Base-by-base conservation (phyloP, 2,329 filamentous ascomycete species). In the Colletotrichum cordylinicola region DNA sequence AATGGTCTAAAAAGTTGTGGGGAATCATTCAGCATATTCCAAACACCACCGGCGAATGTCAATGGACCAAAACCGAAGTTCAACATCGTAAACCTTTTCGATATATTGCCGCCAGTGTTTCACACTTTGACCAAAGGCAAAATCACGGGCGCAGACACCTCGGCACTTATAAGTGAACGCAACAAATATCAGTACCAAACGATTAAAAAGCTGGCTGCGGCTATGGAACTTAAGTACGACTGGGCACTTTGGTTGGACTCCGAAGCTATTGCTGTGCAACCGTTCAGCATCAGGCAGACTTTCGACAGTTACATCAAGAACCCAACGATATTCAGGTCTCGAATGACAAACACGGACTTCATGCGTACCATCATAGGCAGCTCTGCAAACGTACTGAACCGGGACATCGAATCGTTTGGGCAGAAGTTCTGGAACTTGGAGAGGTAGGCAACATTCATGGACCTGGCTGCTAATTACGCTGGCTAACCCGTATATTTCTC, bases 231-330 rank as follows among this genome's bases (percentile, higher is more conserved):
- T 1, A 35, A 75, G 3, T 75, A 68, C 10, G 70, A 75, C 64
- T 75, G 66, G 39, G 73, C 56, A 7, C 70, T 75, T 1, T 75
- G 73, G 70, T n/a, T 73, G 9, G 73, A 75, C 31, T 75, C 73
- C 3, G 73, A 75, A 21, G 65, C 73, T 8, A 65, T 75, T 16
- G 70, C 21, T 4, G 73, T 75, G 15, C 73, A 68, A 18, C 73
- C 73, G 1, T 75, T 75, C 29, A 68, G 70, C 35, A 39, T 55
- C 8, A 58, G 56, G 16, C n/a, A 68, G 18, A 37, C 27, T 5
- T 75, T 75, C n/a, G 70, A 68, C 7, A 37, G 10, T 4, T 73
- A 73, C 29, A 65, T 72, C 21, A 35, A 56, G 33, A 60, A 27
- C 2, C 70, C 70, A 10, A 75, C 73, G 6, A 39, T 75, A 6